Evolutionary conservation across 2,329 filamentous ascomycete genomes (phyloP), one percentile per base, ranked within the genome.

Genomic region (Cephalotrichum gorgonifer): DNA sequence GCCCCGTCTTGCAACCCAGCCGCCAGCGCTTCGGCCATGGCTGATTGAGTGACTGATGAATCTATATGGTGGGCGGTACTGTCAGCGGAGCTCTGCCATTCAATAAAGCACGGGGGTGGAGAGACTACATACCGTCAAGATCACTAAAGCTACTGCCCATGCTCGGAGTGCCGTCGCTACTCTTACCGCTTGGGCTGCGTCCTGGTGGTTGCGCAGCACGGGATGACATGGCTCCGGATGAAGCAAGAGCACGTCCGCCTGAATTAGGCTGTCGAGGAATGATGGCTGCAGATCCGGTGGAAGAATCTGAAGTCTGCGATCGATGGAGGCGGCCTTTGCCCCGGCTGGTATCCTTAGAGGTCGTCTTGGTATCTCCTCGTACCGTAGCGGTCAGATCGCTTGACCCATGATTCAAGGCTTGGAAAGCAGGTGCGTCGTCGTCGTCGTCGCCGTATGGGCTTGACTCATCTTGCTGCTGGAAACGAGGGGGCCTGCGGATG

Each of bases 91-190:
- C n/a, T 39, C 3, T 9, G 4, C 30, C 4, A 3, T 15, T 11
- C 12, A 15, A 22, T 22, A 22, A 31, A 42, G 22, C 50, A 48
- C 52, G 20, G 7, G 9, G 46, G 48, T 44, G 45, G 14, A 39
- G 43, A 51, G n/a, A 48, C 41, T 51, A 56, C 62, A 52, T 69
- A 79, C 85, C 86, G 61, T 91, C 87, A 41, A 94, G 73, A 67
- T 93, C 88, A 64, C 86, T 91, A 58, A 88, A 93, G 57, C 86
- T 90, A 62, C 86, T 91, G 1, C 86, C 85, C 81, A 89, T 88
- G 57, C 85, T 88, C 1, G 83, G 85, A 14, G 82, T 84, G 14
- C 83, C 83, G 53, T 88, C 84, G 58, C 83, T 88, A 12, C 78
- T 69, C 52, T 74, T 75, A 8, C 65, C 66, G 8, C 67, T 64